Percentiles rank a stretch among this genome's conserved stretches.
Conservation (phyloP, 176 grass and related monocot species). For the Eleusine coracana region DNA sequence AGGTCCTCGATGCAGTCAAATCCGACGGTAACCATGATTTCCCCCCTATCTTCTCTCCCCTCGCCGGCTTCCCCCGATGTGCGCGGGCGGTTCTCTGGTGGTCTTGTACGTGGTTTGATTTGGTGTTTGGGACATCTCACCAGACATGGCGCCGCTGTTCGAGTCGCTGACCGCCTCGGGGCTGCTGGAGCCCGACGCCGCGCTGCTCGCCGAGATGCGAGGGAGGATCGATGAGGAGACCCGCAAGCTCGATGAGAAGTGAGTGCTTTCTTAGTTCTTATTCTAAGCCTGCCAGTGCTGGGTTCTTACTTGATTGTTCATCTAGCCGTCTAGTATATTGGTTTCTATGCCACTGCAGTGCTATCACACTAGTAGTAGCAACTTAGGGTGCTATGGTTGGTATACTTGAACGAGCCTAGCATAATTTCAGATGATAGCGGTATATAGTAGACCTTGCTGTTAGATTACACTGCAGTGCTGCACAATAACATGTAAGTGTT, state of each 20-base stretch:
- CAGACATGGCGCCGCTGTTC: constrained; percentile 78
- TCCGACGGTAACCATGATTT: constrained; percentile 55
- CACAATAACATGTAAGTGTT: neutral
- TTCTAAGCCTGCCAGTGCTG: neutral
- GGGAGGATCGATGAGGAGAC: constrained; percentile 76
- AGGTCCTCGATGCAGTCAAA: constrained; percentile 72
- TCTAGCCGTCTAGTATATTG: neutral
- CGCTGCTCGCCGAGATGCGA: constrained; percentile 72
- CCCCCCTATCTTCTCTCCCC: neutral
- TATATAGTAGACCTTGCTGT: neutral
- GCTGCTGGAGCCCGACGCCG: constrained; percentile 66
- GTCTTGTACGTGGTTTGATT: neutral
- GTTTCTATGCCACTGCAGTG: neutral
- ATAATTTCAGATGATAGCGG: neutral
- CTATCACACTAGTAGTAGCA: neutral
- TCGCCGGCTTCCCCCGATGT: neutral
- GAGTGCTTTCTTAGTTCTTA: constrained; percentile 4
- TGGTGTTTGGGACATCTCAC: neutral
- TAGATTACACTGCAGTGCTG: neutral
- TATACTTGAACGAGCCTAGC: neutral
- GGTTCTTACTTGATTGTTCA: neutral
- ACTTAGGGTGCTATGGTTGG: neutral
- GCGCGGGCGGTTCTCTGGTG: neutral
- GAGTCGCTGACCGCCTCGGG: constrained; percentile 62
- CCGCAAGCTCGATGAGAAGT: constrained; percentile 92